Evolutionary conservation across 176 grass and related monocot species (phyloP).

Genomic region (Paspalum vaginatum): DNA sequence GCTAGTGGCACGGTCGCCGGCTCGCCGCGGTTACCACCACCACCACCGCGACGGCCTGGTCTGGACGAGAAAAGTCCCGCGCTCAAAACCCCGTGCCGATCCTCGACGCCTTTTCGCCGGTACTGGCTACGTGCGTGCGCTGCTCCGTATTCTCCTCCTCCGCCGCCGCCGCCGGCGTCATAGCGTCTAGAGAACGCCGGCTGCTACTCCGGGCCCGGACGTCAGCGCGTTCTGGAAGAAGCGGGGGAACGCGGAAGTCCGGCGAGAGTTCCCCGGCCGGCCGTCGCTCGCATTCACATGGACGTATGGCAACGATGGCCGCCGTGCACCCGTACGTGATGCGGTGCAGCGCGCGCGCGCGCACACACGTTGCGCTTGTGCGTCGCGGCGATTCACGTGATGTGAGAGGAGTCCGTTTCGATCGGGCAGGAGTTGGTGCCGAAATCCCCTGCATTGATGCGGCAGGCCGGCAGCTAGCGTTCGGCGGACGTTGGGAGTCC

Average conservation of each 20-base stretch:
- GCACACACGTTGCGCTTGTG: too few relatives aligned
- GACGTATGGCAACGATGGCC: too few relatives aligned
- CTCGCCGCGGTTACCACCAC: background rate
- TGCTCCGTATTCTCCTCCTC: background rate
- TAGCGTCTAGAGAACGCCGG: background rate
- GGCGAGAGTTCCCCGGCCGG: background rate
- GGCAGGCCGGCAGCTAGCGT: too few relatives aligned
- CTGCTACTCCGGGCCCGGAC: background rate
- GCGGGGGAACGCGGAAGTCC: background rate
- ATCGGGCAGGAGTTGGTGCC: background rate
- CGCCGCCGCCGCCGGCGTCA: background rate
- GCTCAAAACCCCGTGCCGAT: background rate
- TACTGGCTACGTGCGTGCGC: background rate
- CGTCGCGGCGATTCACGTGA: too few relatives aligned
- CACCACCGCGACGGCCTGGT: background rate
- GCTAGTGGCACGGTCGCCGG: background rate
- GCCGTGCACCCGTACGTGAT: too few relatives aligned
- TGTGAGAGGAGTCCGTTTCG: too few relatives aligned
- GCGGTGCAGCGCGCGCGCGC: too few relatives aligned
- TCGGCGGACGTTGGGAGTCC: background rate
- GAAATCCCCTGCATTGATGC: conserved; percentile 1
- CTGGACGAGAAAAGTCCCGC: background rate
- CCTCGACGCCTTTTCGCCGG: too few relatives aligned
- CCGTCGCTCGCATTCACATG: background rate
- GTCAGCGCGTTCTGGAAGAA: background rate